phyloP scores from a whole-genome alignment of 2,329 filamentous ascomycete genomes.

The Nemania bipapillata region DNA sequence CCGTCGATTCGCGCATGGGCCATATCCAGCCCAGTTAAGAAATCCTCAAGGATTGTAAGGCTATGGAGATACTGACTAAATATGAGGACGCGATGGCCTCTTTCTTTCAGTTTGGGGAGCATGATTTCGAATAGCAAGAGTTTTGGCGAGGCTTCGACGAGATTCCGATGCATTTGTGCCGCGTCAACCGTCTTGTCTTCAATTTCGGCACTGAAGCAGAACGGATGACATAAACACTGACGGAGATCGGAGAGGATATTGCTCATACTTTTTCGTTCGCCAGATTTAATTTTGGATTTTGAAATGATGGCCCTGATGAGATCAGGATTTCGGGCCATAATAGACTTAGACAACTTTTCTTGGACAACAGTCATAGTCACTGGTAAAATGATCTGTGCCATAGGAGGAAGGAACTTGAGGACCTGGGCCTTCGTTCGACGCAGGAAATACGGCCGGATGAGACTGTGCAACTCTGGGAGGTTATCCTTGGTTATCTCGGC shows the following conservation, averaged over 20 bases:
- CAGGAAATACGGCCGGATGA: slow-evolving; percentile 78
- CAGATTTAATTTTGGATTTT: slow-evolving; percentile 71
- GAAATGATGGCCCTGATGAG: slow-evolving; percentile 88
- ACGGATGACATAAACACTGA: slow-evolving; percentile 95
- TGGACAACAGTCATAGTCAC: slow-evolving; percentile 96
- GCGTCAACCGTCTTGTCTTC: slow-evolving; percentile 78
- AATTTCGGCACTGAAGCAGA: slow-evolving; percentile 89
- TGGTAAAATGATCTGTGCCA: slow-evolving; percentile 94
- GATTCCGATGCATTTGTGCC: slow-evolving; percentile 75
- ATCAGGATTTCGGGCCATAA: slow-evolving; percentile 88
- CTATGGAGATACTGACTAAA: slow-evolving; percentile 96
- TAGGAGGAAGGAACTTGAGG: slow-evolving; percentile 88
- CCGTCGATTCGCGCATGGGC: slow-evolving; percentile 86
- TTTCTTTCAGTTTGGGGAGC: slow-evolving; percentile 84
- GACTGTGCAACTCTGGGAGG: slow-evolving; percentile 79
- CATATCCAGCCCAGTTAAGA: slow-evolving; percentile 79
- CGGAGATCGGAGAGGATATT: slow-evolving; percentile 96
- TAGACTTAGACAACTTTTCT: slow-evolving; percentile 93
- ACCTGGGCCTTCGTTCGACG: slow-evolving; percentile 89
- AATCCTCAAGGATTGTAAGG: slow-evolving; percentile 91
- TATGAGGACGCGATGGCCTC: slow-evolving; percentile 89
- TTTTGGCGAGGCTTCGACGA: slow-evolving; percentile 92
- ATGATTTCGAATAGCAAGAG: slow-evolving; percentile 84
- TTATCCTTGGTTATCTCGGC: slow-evolving; percentile 83
- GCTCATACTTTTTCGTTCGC: slow-evolving; percentile 82